Evolutionary conservation across 169 alveolate genomes (phyloP), one percentile per base, ranked within the genome.

Genomic region (Theileria equi): DNA sequence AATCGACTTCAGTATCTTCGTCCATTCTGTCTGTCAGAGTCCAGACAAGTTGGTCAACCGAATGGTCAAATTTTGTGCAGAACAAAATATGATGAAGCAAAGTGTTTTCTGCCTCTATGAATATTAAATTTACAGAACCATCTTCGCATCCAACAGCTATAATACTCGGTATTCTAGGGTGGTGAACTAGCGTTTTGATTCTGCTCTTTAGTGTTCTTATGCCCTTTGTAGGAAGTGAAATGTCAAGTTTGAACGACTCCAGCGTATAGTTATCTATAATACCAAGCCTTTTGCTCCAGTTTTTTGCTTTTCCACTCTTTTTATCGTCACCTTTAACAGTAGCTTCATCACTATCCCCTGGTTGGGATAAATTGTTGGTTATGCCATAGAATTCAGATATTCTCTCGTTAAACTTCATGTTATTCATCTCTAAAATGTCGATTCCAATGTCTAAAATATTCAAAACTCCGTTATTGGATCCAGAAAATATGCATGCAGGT

Each of bases 91-190:
- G 32, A n/a, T 44, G 47, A 25, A 72, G 0, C 31, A 17, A 40
- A 6, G 34, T 44, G 49, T 72, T 72, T 53, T 72, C 83, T 11
- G 26, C 44, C 32, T 72, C 83, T 5, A 61, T 2, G 16, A 72
- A 72, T 17, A 72, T 52, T 35, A 72, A 23, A 16, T 62, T 60
- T 34, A 72, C 61, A 44, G 78, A 40, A 8, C 83, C 83, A 50
- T 72, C 83, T 11, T n/a, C 19, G 1, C 43, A 61, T n/a, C 83
- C 83, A 13, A 72, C 50, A 2, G 83, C 77, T 16, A 41, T 19
- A 10, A 72, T 31, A 19, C 61, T 54, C 3, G 83, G 83, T 28
- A 72, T 58, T 16, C 83, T 16, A 5, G 83, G 83, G 60, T 72
- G 83, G 50, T 32, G 45, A 28, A 11, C 19, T 23, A 55, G 29